Evolutionary conservation across 163 green algal species (phyloP).

Genomic region (Chloromonas sp.): DNA sequence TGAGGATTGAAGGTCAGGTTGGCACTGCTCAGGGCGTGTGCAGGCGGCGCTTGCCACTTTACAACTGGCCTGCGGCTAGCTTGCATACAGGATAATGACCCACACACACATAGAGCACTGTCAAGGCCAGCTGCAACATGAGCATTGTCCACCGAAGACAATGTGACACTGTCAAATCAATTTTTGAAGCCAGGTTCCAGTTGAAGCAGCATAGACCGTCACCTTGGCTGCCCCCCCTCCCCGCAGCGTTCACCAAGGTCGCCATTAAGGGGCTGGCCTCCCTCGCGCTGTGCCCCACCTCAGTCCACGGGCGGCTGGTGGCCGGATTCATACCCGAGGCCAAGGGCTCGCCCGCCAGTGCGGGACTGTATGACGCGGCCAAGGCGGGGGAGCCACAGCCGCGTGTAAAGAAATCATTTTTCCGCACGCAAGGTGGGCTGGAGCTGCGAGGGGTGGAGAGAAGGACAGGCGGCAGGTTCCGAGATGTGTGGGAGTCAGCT

Average conservation of each 20-base stretch:
- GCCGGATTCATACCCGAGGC: constrained; percentile 70
- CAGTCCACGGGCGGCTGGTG: constrained; percentile 23
- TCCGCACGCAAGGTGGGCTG: constrained; percentile 50
- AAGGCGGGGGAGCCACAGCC: constrained; percentile 27
- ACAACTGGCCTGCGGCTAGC: no score
- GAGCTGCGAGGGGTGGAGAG: neutral
- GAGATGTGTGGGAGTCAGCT: neutral
- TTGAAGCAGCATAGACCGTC: no score
- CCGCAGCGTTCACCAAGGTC: constrained; percentile 55
- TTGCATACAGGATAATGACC: no score
- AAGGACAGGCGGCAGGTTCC: neutral
- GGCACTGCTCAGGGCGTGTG: no score
- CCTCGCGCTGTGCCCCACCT: constrained; percentile 46
- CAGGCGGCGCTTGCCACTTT: no score
- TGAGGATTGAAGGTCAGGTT: no score
- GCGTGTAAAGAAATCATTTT: constrained; percentile 75
- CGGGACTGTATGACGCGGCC: constrained; percentile 30
- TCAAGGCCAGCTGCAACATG: no score
- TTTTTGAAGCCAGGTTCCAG: no score
- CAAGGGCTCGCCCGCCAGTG: constrained; percentile 68
- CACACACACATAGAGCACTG: no score
- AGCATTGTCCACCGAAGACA: no score
- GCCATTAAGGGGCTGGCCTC: constrained; percentile 59
- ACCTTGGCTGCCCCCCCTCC: no score
- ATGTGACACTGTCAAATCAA: no score